Conservation (phyloP, 163 green algal species). For the Scenedesmus sp. region DNA sequence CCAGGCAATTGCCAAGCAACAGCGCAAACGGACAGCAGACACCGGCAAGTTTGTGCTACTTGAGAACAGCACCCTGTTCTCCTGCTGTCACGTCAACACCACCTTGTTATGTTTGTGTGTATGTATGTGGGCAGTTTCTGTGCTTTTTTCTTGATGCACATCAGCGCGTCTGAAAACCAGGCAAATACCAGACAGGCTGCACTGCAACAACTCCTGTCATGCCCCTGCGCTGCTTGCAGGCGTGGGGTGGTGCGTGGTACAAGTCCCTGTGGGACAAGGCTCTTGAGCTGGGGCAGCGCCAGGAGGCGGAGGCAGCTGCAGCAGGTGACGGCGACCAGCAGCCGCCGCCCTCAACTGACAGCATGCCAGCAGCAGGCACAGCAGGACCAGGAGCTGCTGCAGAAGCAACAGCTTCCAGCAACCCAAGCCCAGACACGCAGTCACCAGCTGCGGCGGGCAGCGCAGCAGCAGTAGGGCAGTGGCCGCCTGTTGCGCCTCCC, state of each 20-base stretch:
- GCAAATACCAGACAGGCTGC: too few relatives aligned
- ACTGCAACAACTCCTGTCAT: too few relatives aligned
- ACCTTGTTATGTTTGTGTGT: neutral
- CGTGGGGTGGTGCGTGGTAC: constrained; percentile 71
- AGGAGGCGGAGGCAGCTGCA: constrained; percentile 54
- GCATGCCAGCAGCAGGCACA: constrained; percentile 18
- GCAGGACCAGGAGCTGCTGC: neutral
- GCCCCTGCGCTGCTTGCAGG: constrained; percentile 44
- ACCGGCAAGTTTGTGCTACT: neutral
- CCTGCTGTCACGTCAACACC: neutral
- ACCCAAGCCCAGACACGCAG: neutral
- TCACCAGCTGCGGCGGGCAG: neutral
- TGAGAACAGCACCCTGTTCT: neutral
- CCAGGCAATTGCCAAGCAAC: constrained; percentile 4
- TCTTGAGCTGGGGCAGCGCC: constrained; percentile 65
- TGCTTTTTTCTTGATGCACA: neutral
- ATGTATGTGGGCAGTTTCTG: neutral
- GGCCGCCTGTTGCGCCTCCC: neutral
- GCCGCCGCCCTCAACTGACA: neutral
- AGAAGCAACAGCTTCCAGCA: neutral
- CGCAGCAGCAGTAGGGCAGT: neutral
- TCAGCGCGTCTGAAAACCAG: neutral
- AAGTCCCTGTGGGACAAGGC: constrained; percentile 73
- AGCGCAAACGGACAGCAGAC: neutral
- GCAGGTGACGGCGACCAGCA: constrained; percentile 32